Conservation (phyloP, 257 asterid species). For the Solanum sejunctum region DNA sequence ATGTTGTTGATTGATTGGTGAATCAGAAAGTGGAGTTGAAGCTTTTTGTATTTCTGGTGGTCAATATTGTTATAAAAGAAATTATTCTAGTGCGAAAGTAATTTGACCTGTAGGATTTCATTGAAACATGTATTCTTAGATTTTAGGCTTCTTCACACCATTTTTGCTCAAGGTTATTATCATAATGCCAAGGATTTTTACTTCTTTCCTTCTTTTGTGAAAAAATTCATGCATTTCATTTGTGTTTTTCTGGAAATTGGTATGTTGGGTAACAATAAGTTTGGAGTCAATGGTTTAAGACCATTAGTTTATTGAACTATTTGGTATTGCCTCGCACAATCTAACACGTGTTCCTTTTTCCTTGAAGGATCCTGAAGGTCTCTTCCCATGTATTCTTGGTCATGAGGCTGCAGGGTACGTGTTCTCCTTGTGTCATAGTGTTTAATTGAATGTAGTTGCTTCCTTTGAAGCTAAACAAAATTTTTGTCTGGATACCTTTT, state of each 20-base stretch:
- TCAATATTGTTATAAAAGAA: background rate
- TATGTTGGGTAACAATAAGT: background rate
- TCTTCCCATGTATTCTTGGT: conserved; percentile 95
- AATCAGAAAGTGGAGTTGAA: background rate
- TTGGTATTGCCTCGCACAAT: background rate
- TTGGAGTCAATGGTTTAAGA: background rate
- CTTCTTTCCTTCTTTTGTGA: background rate
- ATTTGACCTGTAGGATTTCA: background rate
- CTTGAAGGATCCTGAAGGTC: conserved; percentile 97
- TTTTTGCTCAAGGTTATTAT: background rate
- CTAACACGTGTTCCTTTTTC: background rate
- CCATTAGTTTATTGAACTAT: background rate
- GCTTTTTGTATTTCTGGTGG: background rate
- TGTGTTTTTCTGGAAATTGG: background rate
- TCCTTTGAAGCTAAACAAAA: background rate
- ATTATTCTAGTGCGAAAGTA: background rate
- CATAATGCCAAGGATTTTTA: background rate
- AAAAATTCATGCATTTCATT: background rate
- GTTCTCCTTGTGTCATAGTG: background rate
- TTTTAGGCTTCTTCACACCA: background rate
- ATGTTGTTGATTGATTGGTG: background rate
- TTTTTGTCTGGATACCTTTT: background rate
- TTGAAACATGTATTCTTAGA: background rate
- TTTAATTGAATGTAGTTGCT: background rate
- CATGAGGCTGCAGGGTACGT: conserved; percentile 98